These are phyloP conservation scores for Curvularia verruculosa DNA, from an alignment of 2,329 filamentous ascomycete genomes.

Conservation along the genomic window DNA sequence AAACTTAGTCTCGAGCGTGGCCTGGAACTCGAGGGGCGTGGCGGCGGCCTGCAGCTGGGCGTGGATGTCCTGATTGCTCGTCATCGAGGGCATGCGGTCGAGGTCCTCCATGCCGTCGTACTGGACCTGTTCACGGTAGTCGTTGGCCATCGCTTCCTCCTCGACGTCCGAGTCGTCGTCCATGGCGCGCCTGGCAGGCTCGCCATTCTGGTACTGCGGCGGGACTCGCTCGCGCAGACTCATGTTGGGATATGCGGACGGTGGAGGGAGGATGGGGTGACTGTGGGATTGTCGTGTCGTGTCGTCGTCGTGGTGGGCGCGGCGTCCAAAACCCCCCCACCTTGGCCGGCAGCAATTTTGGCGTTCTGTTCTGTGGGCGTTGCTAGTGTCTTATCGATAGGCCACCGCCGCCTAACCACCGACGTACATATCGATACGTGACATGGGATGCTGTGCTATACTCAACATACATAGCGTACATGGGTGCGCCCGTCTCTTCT, in stretches of 20 bases:
- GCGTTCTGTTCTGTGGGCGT: constrained; percentile 25
- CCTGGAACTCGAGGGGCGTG: constrained; percentile 94
- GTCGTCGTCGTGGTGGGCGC: constrained; percentile 8
- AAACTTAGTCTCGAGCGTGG: constrained; percentile 95
- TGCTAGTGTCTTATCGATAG: constrained; percentile 30
- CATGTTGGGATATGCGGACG: constrained; percentile 22
- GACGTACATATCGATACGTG: too few relatives aligned
- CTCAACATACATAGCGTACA: too few relatives aligned
- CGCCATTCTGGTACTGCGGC: constrained; percentile 50
- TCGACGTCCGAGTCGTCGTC: constrained; percentile 91
- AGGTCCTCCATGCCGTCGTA: constrained; percentile 87
- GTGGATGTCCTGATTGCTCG: constrained; percentile 88
- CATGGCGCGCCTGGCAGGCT: constrained; percentile 45
- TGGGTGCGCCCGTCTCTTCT: too few relatives aligned
- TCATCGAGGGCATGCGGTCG: constrained; percentile 67
- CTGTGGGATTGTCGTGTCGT: constrained; percentile 18
- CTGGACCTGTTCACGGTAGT: constrained; percentile 93
- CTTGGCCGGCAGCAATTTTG: constrained; percentile 19
- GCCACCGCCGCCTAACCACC: too few relatives aligned
- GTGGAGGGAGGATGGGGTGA: constrained; percentile 11
- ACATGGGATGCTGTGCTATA: too few relatives aligned
- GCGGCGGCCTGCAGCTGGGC: constrained; percentile 88
- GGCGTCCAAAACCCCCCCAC: constrained; percentile 10
- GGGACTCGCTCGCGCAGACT: constrained; percentile 27
- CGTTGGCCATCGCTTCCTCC: constrained; percentile 93